phyloP scores from a whole-genome alignment of 2,329 filamentous ascomycete species.

The Hortaea sp. region DNA sequence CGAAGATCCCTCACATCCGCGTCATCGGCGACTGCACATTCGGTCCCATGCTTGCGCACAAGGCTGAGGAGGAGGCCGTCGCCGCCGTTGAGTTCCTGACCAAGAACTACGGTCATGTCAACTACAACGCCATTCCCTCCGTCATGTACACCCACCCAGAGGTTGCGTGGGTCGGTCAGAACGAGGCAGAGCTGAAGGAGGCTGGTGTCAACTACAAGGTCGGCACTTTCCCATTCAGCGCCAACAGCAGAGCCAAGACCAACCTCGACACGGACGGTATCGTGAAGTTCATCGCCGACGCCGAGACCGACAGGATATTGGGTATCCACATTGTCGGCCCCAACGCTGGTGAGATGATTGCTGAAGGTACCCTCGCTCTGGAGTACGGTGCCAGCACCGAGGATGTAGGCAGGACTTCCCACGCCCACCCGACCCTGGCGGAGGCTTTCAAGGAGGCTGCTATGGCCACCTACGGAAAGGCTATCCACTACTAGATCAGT shows the following conservation, averaged over 20 bases:
- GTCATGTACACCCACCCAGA: slow-evolving; percentile 99
- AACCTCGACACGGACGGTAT: slow-evolving; percentile 92
- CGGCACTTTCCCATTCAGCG: slow-evolving; percentile 92
- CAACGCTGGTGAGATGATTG: slow-evolving; percentile 98
- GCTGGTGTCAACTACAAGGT: slow-evolving; percentile 83
- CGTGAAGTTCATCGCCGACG: slow-evolving; percentile 95
- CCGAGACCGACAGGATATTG: slow-evolving; percentile 89
- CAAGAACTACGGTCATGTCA: slow-evolving; percentile 96
- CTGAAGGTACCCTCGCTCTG: slow-evolving; percentile 85
- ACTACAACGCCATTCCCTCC: slow-evolving; percentile 93
- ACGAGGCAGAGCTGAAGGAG: slow-evolving; percentile 88
- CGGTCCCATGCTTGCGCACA: slow-evolving; percentile 92
- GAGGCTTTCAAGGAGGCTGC: slow-evolving; percentile 99
- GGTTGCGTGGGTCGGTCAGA: slow-evolving; percentile 97
- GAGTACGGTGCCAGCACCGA: slow-evolving; percentile 95
- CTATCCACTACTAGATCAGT: slow-evolving; percentile 80
- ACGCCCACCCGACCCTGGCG: slow-evolving; percentile 89
- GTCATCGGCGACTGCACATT: slow-evolving; percentile 95
- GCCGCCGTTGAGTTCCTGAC: slow-evolving; percentile 94
- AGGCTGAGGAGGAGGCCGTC: slow-evolving; percentile 96
- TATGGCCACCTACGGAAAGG: slow-evolving; percentile 91
- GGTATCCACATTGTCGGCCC: slow-evolving; percentile 94
- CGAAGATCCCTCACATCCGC: slow-evolving; percentile 92
- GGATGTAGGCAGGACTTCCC: slow-evolving; percentile 88
- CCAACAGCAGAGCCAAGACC: slow-evolving; percentile 98